Conservation (phyloP, 768 basidiomycete species). For the Rhizopogon rudus region DNA sequence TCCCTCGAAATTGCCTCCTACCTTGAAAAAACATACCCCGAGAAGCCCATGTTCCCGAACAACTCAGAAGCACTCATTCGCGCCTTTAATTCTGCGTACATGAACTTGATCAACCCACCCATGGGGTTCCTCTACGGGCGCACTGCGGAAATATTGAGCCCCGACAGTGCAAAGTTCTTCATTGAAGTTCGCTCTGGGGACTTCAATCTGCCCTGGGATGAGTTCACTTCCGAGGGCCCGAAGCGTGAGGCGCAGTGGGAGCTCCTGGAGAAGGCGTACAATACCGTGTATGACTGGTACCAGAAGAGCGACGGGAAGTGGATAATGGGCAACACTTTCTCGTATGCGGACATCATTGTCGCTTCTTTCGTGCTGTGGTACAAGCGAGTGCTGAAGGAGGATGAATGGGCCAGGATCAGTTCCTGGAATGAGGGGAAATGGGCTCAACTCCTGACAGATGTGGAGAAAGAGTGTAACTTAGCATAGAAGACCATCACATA, state of each 20-base stretch:
- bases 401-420: slow-evolving; percentile 23
- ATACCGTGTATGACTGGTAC: slow-evolving; percentile 13
- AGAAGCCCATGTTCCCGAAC: slow-evolving; percentile 23
- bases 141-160: slow-evolving; percentile 24
- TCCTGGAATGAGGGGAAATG: slow-evolving; percentile 23
- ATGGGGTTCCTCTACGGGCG: slow-evolving; percentile 17
- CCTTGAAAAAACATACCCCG: slow-evolving; percentile 30
- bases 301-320: slow-evolving; percentile 21
- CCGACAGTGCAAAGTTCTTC: slow-evolving; percentile 34
- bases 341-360: slow-evolving; percentile 27
- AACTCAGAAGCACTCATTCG: slow-evolving; percentile 18
- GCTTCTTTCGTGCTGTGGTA: slow-evolving; percentile 10
- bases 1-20: slow-evolving; percentile 31
- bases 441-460: slow-evolving; percentile 18
- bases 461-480: slow-evolving; percentile 20
- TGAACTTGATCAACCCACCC: neutral
- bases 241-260: slow-evolving; percentile 24
- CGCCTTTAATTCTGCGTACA: slow-evolving; percentile 10
- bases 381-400: slow-evolving; percentile 13
- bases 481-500: neutral
- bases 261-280: slow-evolving; percentile 11
- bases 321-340: slow-evolving; percentile 26
- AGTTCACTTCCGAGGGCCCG: slow-evolving; percentile 32
- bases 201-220: slow-evolving; percentile 33
- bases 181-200: slow-evolving; percentile 25